These are phyloP conservation scores for Penicillium polonicum DNA, from an alignment of 2,329 filamentous ascomycete species.

Conservation along the genomic window DNA sequence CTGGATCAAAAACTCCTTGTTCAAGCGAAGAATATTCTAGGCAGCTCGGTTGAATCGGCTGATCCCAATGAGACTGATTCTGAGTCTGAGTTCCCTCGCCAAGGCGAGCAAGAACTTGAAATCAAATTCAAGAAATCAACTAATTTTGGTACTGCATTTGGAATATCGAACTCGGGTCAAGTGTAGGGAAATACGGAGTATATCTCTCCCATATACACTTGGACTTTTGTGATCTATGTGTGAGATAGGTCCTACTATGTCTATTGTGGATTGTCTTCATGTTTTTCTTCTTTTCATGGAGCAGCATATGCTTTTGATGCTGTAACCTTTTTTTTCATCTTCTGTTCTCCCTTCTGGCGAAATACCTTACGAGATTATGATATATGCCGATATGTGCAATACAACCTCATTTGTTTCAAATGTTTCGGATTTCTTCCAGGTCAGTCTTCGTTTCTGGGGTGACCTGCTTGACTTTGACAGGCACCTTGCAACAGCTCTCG, in stretches of 20 bases:
- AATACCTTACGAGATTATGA: slow-evolving; percentile 12
- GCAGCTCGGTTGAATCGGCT: slow-evolving; percentile 24
- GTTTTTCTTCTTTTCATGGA: background rate
- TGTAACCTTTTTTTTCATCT: background rate
- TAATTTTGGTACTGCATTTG: slow-evolving; percentile 51
- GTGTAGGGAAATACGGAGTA: slow-evolving; percentile 8
- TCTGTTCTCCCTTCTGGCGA: slow-evolving; percentile 2
- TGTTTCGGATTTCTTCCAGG: background rate
- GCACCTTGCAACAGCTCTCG: slow-evolving; percentile 1
- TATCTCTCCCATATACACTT: slow-evolving; percentile 2
- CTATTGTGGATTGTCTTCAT: background rate
- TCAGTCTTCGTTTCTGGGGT: background rate
- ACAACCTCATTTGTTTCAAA: slow-evolving; percentile 1
- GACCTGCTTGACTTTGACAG: background rate
- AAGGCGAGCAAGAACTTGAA: slow-evolving; percentile 35
- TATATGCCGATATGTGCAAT: slow-evolving; percentile 12
- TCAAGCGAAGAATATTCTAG: slow-evolving; percentile 38
- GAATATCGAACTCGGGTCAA: slow-evolving; percentile 25
- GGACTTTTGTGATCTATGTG: slow-evolving; percentile 15
- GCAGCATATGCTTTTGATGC: background rate
- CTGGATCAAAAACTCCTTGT: slow-evolving; percentile 46
- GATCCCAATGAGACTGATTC: slow-evolving; percentile 26
- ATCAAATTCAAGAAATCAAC: slow-evolving; percentile 46
- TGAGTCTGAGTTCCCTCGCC: slow-evolving; percentile 24
- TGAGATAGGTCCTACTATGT: background rate